Percentiles rank a stretch among this genome's conserved stretches.
Evolutionary conservation across 495 filamentous ascomycete species (phyloP).

Genomic region (Emericellopsis terricola): DNA sequence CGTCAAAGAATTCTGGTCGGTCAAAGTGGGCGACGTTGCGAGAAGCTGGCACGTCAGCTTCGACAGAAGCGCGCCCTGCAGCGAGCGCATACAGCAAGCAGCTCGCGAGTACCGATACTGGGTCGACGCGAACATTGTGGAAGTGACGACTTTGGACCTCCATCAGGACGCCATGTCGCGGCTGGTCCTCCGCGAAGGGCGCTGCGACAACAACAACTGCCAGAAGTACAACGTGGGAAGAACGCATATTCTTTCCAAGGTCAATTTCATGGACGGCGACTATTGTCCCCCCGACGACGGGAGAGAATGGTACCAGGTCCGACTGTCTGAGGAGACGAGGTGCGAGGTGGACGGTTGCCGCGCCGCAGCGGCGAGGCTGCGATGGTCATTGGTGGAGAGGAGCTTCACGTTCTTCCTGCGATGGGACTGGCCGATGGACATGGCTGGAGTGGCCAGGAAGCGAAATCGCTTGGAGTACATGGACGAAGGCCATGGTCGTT

Average conservation of each 20-base stretch:
- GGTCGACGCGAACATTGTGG: constrained; percentile 2
- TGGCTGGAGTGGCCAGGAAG: background rate
- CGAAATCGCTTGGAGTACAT: background rate
- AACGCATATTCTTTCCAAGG: constrained; percentile 2
- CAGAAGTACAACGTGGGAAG: background rate
- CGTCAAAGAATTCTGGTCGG: constrained; percentile 1
- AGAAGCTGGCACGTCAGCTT: constrained; percentile 1
- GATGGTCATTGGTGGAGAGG: constrained; percentile 3
- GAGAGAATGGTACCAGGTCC: background rate
- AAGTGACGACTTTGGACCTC: constrained; percentile 1
- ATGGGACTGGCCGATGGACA: constrained; percentile 1
- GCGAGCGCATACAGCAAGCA: background rate
- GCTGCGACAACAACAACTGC: constrained; percentile 1
- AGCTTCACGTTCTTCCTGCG: constrained; percentile 1
- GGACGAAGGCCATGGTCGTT: too few species aligned
- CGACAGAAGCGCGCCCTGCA: constrained; percentile 1
- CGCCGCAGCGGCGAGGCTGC: background rate
- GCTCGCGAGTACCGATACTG: constrained; percentile 2
- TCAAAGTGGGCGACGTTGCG: constrained; percentile 1
- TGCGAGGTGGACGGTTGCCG: background rate
- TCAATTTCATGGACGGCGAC: constrained; percentile 3
- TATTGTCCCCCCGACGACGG: background rate
- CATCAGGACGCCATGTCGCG: background rate
- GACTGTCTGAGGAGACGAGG: background rate
- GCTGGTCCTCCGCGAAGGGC: constrained; percentile 1